A percentile compares a stretch with the other conserved stretches of the same genome.
phyloP scores from a whole-genome alignment of 495 filamentous ascomycete species.

The Halenospora varia region DNA sequence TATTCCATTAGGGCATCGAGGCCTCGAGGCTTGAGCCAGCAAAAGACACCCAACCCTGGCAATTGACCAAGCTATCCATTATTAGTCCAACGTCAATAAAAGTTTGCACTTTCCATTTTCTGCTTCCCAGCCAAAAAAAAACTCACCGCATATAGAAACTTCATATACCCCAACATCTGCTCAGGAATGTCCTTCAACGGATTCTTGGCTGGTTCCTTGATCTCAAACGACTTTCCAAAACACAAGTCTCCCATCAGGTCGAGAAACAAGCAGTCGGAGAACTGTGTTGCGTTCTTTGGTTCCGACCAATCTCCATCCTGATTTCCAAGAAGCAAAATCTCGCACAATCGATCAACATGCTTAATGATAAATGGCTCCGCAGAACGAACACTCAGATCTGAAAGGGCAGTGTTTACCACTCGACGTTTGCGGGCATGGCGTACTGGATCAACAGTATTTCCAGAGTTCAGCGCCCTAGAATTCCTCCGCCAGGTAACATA shows the following conservation, averaged over 20 bases:
- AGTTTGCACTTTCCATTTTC: too few species aligned
- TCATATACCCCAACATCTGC: slow-evolving; percentile 17
- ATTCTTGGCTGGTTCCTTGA: slow-evolving; percentile 37
- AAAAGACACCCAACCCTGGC: not conserved
- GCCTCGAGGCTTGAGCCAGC: not conserved
- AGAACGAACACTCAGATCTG: slow-evolving; percentile 27
- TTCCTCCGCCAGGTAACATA: too few species aligned
- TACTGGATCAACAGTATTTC: not conserved
- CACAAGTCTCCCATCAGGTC: slow-evolving; percentile 65
- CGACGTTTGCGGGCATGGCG: not conserved
- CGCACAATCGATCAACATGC: slow-evolving; percentile 31
- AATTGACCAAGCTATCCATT: not conserved
- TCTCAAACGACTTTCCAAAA: slow-evolving; percentile 65
- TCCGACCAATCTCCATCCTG: not conserved
- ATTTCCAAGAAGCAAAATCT: slow-evolving; percentile 20
- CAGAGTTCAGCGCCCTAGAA: too few species aligned
- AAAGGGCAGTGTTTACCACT: not conserved
- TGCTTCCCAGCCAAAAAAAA: not conserved
- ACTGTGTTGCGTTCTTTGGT: slow-evolving; percentile 48
- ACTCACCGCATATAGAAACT: slow-evolving; percentile 23
- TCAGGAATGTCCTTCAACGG: slow-evolving; percentile 21
- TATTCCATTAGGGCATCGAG: not conserved
- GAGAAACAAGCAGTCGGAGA: slow-evolving; percentile 60
- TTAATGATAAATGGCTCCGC: slow-evolving; percentile 18
- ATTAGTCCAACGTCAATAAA: too few species aligned